Evolutionary conservation across 805 yeast species (phyloP).

Genomic region (Ogataea philodendri): DNA sequence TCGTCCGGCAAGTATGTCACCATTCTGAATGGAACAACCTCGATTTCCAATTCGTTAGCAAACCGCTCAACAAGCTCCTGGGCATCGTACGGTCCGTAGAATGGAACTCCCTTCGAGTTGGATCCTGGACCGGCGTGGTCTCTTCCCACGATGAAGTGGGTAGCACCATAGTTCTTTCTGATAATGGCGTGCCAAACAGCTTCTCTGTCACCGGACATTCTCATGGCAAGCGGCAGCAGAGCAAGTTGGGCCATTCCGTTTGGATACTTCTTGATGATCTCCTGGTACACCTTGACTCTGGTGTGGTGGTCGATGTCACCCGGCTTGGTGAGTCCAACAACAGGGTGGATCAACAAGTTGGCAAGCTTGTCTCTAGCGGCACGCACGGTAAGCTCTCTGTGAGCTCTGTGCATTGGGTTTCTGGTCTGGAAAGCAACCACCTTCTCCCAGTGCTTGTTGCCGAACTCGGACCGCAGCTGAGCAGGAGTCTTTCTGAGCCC

Average conservation of each 20-base stretch:
- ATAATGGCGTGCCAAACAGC: conserved; percentile 98
- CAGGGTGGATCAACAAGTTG: conserved; percentile 90
- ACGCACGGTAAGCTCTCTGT: conserved; percentile 90
- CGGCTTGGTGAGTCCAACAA: conserved; percentile 94
- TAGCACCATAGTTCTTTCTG: conserved; percentile 94
- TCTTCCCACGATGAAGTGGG: conserved; percentile 96
- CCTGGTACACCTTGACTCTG: conserved; percentile 92
- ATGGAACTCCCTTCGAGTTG: conserved; percentile 84
- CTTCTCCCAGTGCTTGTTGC: conserved; percentile 76
- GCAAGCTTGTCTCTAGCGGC: conserved; percentile 94
- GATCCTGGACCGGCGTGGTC: conserved; percentile 98
- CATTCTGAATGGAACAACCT: conserved; percentile 95
- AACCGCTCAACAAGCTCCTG: conserved; percentile 80
- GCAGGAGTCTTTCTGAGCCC: conserved; percentile 87
- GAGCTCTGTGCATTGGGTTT: conserved; percentile 99
- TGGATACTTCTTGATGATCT: conserved; percentile 88
- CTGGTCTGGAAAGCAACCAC: conserved; percentile 97
- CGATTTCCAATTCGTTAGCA: conserved; percentile 76
- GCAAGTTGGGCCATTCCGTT: conserved; percentile 90
- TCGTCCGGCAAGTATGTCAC: conserved; percentile 94
- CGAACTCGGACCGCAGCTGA: conserved; percentile 82
- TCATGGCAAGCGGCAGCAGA: conserved; percentile 91
- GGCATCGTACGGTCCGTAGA: conserved; percentile 97
- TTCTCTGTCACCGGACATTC: conserved; percentile 99
- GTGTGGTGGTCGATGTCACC: conserved; percentile 98